phyloP scores from a whole-genome alignment of 495 filamentous ascomycete species.

The Penicillium argentinense region DNA sequence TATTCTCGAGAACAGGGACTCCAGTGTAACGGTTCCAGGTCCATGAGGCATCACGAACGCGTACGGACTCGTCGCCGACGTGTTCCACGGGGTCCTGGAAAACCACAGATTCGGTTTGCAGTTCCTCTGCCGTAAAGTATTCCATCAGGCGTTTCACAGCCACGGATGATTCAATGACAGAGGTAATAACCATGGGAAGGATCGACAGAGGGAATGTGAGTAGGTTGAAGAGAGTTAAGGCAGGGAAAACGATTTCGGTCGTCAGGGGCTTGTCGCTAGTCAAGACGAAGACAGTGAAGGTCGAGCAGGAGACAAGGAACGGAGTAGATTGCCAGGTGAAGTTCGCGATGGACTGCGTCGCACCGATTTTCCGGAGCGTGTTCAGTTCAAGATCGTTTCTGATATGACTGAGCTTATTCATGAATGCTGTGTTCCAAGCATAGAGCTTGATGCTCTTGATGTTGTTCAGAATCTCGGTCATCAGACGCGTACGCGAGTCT shows the following conservation, averaged over 20 bases:
- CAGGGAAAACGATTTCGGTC: conserved; percentile 94
- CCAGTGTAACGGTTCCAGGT: conserved; percentile 86
- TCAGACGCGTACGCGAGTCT: conserved; percentile 85
- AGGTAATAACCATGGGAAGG: conserved; percentile 96
- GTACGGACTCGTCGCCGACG: conserved; percentile 78
- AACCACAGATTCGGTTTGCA: conserved; percentile 80
- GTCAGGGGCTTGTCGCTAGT: conserved; percentile 78
- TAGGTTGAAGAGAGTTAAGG: conserved; percentile 86
- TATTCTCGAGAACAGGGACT: conserved; percentile 63
- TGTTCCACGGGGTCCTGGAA: conserved; percentile 66
- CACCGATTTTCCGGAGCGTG: conserved; percentile 93
- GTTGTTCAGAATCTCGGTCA: conserved; percentile 98
- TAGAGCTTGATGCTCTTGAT: conserved; percentile 99
- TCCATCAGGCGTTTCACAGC: conserved; percentile 83
- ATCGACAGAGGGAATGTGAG: conserved; percentile 94
- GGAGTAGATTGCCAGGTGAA: conserved; percentile 99
- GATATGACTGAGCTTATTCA: conserved; percentile 93
- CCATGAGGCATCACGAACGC: conserved; percentile 81
- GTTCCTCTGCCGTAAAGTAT: conserved; percentile 84
- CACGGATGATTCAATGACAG: conserved; percentile 93
- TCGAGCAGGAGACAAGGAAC: conserved; percentile 96
- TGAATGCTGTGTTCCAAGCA: conserved; percentile 95
- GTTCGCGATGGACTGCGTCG: conserved; percentile 88
- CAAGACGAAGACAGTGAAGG: conserved; percentile 91
- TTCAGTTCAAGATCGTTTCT: conserved; percentile 94